Percentiles rank a stretch among this genome's conserved stretches.
These are phyloP conservation scores for Monilinia fructigena DNA, from an alignment of 2,329 filamentous ascomycete genomes.

Conservation along the genomic window DNA sequence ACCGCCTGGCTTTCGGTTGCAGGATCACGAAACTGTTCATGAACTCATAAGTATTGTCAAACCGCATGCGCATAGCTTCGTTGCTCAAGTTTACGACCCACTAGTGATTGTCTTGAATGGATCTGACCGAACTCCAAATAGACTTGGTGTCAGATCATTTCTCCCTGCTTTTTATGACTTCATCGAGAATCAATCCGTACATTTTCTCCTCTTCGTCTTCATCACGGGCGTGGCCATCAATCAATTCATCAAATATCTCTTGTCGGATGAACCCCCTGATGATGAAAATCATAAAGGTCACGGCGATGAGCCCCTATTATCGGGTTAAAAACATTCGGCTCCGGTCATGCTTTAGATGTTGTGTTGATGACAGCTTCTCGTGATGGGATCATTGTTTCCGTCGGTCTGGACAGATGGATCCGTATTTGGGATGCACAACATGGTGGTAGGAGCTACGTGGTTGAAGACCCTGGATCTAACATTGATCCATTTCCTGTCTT, in stretches of 20 bases:
- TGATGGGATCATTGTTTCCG: slow-evolving; percentile 64
- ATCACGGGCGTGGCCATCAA: slow-evolving; percentile 64
- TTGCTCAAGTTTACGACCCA: slow-evolving; percentile 73
- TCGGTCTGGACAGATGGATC: slow-evolving; percentile 68
- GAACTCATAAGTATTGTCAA: slow-evolving; percentile 77
- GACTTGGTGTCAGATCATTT: slow-evolving; percentile 48
- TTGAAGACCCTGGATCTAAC: slow-evolving; percentile 42
- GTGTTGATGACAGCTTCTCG: slow-evolving; percentile 61
- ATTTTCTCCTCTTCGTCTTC: slow-evolving; percentile 62
- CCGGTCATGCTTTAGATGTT: slow-evolving; percentile 68
- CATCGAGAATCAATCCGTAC: slow-evolving; percentile 55
- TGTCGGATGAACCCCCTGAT: slow-evolving; percentile 58
- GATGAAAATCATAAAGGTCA: slow-evolving; percentile 46
- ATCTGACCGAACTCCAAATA: slow-evolving; percentile 59
- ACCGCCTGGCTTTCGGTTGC: slow-evolving; percentile 74
- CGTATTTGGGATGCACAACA: slow-evolving; percentile 60
- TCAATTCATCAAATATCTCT: slow-evolving; percentile 70
- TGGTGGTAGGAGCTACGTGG: slow-evolving; percentile 44
- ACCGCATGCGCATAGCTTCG: slow-evolving; percentile 67
- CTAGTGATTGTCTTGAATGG: slow-evolving; percentile 69
- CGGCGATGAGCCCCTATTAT: slow-evolving; percentile 53
- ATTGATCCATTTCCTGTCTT: slow-evolving; percentile 56
- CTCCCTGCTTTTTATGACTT: slow-evolving; percentile 66
- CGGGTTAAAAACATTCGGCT: slow-evolving; percentile 58
- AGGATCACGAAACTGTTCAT: slow-evolving; percentile 74